Percentiles rank a stretch among this genome's conserved stretches.
phyloP scores from a whole-genome alignment of 495 filamentous ascomycete genomes.

The Hypoxylon fuscum region DNA sequence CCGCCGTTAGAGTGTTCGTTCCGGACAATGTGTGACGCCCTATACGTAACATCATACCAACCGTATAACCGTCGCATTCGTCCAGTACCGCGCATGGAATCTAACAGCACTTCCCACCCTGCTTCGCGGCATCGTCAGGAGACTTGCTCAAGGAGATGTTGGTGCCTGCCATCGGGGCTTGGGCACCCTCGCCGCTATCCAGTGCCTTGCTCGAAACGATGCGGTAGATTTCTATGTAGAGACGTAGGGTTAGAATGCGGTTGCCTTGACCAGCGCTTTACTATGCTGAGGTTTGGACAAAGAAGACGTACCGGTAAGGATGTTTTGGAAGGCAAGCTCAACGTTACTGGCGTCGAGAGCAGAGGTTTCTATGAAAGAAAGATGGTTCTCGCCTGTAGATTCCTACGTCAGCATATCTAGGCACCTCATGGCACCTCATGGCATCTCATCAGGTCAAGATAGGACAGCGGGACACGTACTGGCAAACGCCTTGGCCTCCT shows the following conservation, averaged over 20 bases:
- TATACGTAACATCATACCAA: slow-evolving; percentile 53
- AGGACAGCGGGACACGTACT: slow-evolving; percentile 66
- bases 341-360: slow-evolving; percentile 99
- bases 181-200: slow-evolving; percentile 80
- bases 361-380: slow-evolving; percentile 99
- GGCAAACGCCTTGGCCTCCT: slow-evolving; percentile 98
- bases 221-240: slow-evolving; percentile 89
- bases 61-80: slow-evolving; percentile 51
- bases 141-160: slow-evolving; percentile 85
- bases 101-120: slow-evolving; percentile 91
- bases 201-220: slow-evolving; percentile 98
- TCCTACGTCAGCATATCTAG: slow-evolving; percentile 39
- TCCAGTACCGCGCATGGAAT: slow-evolving; percentile 38
- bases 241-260: slow-evolving; percentile 14
- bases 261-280: slow-evolving; percentile 20
- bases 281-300: slow-evolving; percentile 10
- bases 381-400: slow-evolving; percentile 83
- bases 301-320: slow-evolving; percentile 83
- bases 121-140: slow-evolving; percentile 74
- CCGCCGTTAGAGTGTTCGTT: slow-evolving; percentile 37
- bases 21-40: slow-evolving; percentile 56
- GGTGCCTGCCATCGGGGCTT: slow-evolving; percentile 77
- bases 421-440: too few relatives aligned
- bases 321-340: slow-evolving; percentile 99
- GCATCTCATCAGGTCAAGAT: too few relatives aligned